These are phyloP conservation scores for Verbascum thapsus DNA, from an alignment of 257 asterid genomes.

Conservation along the genomic window DNA sequence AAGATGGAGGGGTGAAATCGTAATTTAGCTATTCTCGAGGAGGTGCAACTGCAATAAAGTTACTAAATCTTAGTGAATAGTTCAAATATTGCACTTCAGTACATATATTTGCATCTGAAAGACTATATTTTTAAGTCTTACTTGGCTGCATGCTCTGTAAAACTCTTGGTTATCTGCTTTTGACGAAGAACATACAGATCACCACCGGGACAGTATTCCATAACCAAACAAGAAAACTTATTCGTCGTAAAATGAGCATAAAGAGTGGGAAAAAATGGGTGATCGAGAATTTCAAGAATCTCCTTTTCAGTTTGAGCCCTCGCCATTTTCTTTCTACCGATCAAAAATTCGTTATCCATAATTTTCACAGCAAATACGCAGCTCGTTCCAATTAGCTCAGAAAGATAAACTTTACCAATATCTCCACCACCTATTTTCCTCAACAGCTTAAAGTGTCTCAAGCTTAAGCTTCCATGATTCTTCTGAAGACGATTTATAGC, in stretches of 20 bases:
- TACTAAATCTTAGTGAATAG: neutral
- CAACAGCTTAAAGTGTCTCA: slow-evolving; percentile 69
- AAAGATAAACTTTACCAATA: slow-evolving; percentile 74
- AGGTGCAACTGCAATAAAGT: neutral
- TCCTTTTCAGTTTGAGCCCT: slow-evolving; percentile 87
- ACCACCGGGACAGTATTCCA: slow-evolving; percentile 95
- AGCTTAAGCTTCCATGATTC: slow-evolving; percentile 59
- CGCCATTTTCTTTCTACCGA: slow-evolving; percentile 56
- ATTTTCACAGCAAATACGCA: slow-evolving; percentile 81
- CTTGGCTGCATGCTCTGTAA: slow-evolving; percentile 87
- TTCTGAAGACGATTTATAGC: slow-evolving; percentile 66
- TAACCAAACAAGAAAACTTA: slow-evolving; percentile 75
- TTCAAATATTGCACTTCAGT: neutral
- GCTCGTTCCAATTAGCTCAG: slow-evolving; percentile 76
- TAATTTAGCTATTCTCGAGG: too few species aligned
- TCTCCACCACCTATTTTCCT: slow-evolving; percentile 88
- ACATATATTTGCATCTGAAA: neutral
- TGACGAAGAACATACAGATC: slow-evolving; percentile 94
- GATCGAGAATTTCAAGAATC: slow-evolving; percentile 82
- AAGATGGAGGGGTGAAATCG: too few species aligned
- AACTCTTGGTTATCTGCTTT: slow-evolving; percentile 58
- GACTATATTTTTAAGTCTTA: slow-evolving; percentile 28
- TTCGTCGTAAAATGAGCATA: slow-evolving; percentile 67
- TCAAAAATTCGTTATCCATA: slow-evolving; percentile 66
- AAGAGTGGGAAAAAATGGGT: slow-evolving; percentile 92